Evolutionary conservation across 2,329 filamentous ascomycete genomes (phyloP), one percentile per base, ranked within the genome.

Genomic region (Cryphonectria parasitica): DNA sequence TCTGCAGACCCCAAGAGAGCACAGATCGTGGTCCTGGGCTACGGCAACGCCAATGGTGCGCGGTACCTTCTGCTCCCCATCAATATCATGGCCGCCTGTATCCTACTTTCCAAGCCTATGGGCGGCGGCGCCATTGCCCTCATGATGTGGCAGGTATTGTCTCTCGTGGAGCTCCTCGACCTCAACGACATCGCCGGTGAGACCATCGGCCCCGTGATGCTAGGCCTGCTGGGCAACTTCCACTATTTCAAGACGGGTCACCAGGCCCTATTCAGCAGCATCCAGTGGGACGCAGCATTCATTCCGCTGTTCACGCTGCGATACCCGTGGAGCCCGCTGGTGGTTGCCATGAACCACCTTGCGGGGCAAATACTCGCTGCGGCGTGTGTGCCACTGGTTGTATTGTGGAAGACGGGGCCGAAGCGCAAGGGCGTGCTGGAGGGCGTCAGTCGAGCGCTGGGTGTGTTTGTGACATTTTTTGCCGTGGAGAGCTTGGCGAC

Each of bases 231-330:
- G 0, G 96, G 95, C 71, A 94, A 92, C 77, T 97, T 95, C 81
- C 91, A 98, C 83, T 99, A 91, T 84, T 99, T 99, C 89, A 98
- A 97, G 79, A 99, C 96, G 0, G 96, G 96, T 72, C 96, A 99
- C 80, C 95, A 98, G 81, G 95, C 95, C 17, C 92, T 90, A 0
- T 87, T 97, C 34, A 88, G 91, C 75, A 93, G 90, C 74, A 95
- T 99, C 77, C 96, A 99, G 78, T 99, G 96, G 96, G 96, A 99
- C 82, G 89, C 89, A 28, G 95, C 94, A 3, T 99, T 99, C 82
- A 93, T 99, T 74, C 92, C 95, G 0, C 86, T 98, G 10, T 89
- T 91, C 71, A 89, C 88, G 7, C 89, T 99, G 74, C 88, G 89
- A 70, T 98, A 99, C 81, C 96, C 96, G 0, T 98, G 93, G 92